Evolutionary conservation across 306 rosid species (phyloP), one percentile per base, ranked within the genome.

Genomic region (Trifolium repens): DNA sequence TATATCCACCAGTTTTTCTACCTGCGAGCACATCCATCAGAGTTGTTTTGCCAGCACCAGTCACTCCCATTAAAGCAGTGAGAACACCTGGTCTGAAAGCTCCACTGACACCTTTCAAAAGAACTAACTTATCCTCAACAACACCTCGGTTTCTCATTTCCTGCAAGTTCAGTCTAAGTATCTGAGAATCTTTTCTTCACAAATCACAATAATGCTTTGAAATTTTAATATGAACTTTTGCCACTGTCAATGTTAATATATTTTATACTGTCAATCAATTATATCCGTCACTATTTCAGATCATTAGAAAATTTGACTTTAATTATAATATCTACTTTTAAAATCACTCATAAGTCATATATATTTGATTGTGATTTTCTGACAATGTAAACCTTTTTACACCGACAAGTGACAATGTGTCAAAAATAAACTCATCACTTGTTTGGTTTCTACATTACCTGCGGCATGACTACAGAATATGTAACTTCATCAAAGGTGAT

Each of bases 41-140:
- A 63, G 98, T 94, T 63, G 97, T 94, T 84, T 94, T 94, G 7
- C 98, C 98, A 68, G 97, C 98, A 59, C 98, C 98, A 52, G 96
- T 91, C 19, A 94, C 90, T 19, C 97, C 98, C 98, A 94, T 94
- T 2, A 94, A 81, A 76, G 98, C 96, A 69, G 98, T 91, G 77
- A 94, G 89, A 77, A 94, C 93, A 39, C 98, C 98, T 32, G 97
- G 97, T 85, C 92, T 88, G 67, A 91, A 94, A 53, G 89, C 88
- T 37, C 97, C 98, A 79, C 93, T 89, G 13, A 91, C 92, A 64
- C 89, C 86, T 55, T 86, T 94, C 64, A 94, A 75, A 64, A 94
- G 91, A 78, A 88, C 89, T 72, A 94, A 71, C 49, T 79, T 94
- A 35, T 91, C 96, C 80, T 91, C 91, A 12, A 27, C 1, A 47